Evolutionary conservation across 2,329 filamentous ascomycete species (phyloP).

Genomic region (Arachnopeziza araneosa): DNA sequence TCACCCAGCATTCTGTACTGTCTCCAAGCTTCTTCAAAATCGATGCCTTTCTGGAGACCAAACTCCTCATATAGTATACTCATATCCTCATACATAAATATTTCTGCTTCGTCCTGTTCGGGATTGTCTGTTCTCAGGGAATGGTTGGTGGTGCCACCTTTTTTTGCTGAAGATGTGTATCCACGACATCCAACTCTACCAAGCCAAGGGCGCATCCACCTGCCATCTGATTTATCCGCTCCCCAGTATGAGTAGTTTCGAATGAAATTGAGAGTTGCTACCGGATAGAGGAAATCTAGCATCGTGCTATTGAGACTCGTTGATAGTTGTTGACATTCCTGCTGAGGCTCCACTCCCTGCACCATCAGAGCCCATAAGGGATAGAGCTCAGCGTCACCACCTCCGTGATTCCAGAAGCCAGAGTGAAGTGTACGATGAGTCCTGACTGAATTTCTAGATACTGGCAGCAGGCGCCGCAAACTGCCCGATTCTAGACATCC

Average conservation of each 20-base stretch:
- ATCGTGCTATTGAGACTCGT: slow-evolving; percentile 18
- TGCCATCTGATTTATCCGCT: slow-evolving; percentile 22
- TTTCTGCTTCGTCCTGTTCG: not conserved
- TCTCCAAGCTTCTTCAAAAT: slow-evolving; percentile 37
- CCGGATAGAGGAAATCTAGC: slow-evolving; percentile 38
- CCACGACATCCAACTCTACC: slow-evolving; percentile 26
- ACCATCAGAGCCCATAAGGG: slow-evolving; percentile 27
- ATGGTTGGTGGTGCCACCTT: not conserved
- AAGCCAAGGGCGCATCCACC: slow-evolving; percentile 12
- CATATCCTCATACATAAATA: not conserved
- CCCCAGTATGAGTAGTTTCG: slow-evolving; percentile 27
- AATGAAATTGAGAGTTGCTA: slow-evolving; percentile 33
- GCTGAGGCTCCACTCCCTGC: slow-evolving; percentile 9
- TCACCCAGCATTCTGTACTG: slow-evolving; percentile 29
- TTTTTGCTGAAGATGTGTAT: slow-evolving; percentile 30
- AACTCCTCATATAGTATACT: slow-evolving; percentile 13
- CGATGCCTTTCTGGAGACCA: slow-evolving; percentile 12
- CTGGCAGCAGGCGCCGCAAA: slow-evolving; percentile 44
- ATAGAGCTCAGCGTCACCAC: slow-evolving; percentile 31
- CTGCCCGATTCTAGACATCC: slow-evolving; percentile 51
- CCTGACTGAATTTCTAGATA: slow-evolving; percentile 28
- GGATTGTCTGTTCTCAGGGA: not conserved
- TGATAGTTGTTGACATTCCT: not conserved
- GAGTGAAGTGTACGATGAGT: slow-evolving; percentile 46
- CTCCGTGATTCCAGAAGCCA: slow-evolving; percentile 50